Conservation (phyloP, 2,329 filamentous ascomycete species). For the Chaetomium globosum region DNA sequence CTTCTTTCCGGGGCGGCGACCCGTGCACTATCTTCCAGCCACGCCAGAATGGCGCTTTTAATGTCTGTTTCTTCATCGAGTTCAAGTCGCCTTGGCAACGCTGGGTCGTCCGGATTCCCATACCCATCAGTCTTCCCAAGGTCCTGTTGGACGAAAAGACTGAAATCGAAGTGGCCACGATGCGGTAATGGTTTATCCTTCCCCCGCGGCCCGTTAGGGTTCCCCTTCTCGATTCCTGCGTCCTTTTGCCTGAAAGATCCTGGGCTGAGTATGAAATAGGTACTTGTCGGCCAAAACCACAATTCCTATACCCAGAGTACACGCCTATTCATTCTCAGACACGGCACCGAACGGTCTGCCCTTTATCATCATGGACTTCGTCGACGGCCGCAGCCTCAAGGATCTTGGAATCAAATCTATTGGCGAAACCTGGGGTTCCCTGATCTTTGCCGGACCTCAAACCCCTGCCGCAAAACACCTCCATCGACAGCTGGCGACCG, state of each 20-base stretch:
- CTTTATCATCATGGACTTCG: slow-evolving; percentile 23
- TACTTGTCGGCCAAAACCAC: slow-evolving; percentile 21
- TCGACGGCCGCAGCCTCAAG: slow-evolving; percentile 17
- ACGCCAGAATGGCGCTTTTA: slow-evolving; percentile 13
- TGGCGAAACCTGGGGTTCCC: slow-evolving; percentile 3
- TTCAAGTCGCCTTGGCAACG: slow-evolving; percentile 13
- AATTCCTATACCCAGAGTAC: slow-evolving; percentile 16
- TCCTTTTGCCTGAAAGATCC: background rate
- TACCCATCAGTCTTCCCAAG: slow-evolving; percentile 1
- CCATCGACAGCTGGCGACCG: slow-evolving; percentile 14
- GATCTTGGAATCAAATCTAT: background rate
- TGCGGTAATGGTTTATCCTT: slow-evolving; percentile 11
- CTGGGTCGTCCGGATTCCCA: slow-evolving; percentile 18
- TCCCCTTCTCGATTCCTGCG: background rate
- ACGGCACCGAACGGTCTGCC: slow-evolving; percentile 14
- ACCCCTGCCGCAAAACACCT: slow-evolving; percentile 8
- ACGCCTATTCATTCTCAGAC: slow-evolving; percentile 20
- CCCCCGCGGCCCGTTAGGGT: background rate
- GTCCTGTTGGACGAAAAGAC: slow-evolving; percentile 21
- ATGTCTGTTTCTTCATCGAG: slow-evolving; percentile 21
- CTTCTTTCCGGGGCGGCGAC: background rate
- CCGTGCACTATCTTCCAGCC: slow-evolving; percentile 15
- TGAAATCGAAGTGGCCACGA: slow-evolving; percentile 20
- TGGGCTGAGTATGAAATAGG: slow-evolving; percentile 2
- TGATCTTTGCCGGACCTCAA: slow-evolving; percentile 2